Evolutionary conservation across 2,329 filamentous ascomycete species (phyloP).

Genomic region (Macrophomina phaseolina): DNA sequence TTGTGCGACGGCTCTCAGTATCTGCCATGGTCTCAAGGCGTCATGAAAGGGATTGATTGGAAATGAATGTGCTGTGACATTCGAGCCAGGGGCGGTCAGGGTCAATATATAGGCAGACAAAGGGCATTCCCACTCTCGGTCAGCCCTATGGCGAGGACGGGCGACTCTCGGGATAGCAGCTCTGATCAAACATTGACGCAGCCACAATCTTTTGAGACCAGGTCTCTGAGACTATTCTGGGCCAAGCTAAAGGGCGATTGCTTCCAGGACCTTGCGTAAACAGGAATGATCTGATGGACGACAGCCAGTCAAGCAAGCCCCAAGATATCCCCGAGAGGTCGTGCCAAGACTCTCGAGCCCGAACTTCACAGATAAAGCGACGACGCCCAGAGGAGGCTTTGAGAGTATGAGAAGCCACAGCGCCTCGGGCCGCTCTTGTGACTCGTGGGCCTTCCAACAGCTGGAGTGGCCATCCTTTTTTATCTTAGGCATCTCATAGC

Average conservation of each 20-base stretch:
- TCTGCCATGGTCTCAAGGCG: conserved; percentile 11
- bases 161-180: conserved; percentile 20
- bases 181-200: conserved; percentile 14
- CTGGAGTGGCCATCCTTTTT: background rate
- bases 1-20: conserved; percentile 1
- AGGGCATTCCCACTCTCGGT: background rate
- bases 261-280: conserved; percentile 7
- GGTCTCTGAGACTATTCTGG: background rate
- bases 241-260: background rate
- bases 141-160: conserved; percentile 4
- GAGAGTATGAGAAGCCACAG: background rate
- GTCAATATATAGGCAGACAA: conserved; percentile 3
- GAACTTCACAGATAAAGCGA: conserved; percentile 14
- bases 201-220: conserved; percentile 3
- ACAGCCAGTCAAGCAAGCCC: conserved; percentile 2
- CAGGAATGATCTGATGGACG: conserved; percentile 12
- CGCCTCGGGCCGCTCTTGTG: background rate
- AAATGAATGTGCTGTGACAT: conserved; percentile 3
- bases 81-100: conserved; percentile 6
- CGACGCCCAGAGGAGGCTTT: background rate
- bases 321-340: conserved; percentile 26
- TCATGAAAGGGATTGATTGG: conserved; percentile 1
- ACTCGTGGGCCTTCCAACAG: background rate
- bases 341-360: conserved; percentile 13
- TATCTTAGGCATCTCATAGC: background rate